A percentile compares a stretch with the other conserved stretches of the same genome.
Evolutionary conservation across 768 basidiomycete genomes (phyloP).

Genomic region (Cyclocybe cylindracea): DNA sequence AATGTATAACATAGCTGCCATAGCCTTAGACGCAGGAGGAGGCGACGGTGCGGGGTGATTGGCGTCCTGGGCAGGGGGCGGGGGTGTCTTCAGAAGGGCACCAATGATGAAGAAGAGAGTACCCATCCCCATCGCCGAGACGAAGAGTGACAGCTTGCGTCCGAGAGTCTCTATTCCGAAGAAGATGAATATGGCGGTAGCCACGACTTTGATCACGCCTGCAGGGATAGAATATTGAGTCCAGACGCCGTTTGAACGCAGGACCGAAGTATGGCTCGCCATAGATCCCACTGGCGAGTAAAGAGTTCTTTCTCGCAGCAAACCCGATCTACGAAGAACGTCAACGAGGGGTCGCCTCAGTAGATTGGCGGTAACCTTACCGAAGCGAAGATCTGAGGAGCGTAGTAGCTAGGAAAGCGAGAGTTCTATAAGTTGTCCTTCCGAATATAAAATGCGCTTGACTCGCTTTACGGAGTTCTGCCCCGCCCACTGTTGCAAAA

Average conservation of each 20-base stretch:
- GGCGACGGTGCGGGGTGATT: conserved; percentile 32
- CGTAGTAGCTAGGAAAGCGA: conserved; percentile 52
- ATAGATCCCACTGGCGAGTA: conserved; percentile 78
- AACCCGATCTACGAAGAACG: conserved; percentile 58
- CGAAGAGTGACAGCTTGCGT: conserved; percentile 68
- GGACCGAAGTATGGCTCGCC: conserved; percentile 22
- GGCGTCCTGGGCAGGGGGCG: conserved; percentile 40
- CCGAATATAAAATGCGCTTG: neutral
- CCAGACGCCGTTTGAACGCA: neutral
- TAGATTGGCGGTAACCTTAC: conserved; percentile 31
- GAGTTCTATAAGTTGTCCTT: neutral
- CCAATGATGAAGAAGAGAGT: conserved; percentile 81
- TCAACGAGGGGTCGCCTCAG: neutral
- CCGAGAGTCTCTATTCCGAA: conserved; percentile 69
- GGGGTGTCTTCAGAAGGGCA: conserved; percentile 79
- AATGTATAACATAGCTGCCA: conserved; percentile 86
- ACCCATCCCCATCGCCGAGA: conserved; percentile 80
- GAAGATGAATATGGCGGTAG: conserved; percentile 67
- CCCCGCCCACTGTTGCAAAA: conserved; percentile 82
- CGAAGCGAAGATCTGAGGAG: conserved; percentile 71
- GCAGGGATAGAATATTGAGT: neutral
- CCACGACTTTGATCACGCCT: conserved; percentile 57
- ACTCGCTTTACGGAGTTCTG: conserved; percentile 73
- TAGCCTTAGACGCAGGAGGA: conserved; percentile 66
- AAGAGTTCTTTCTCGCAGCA: conserved; percentile 53